Percentiles rank a stretch among this genome's conserved stretches.
Conservation (phyloP, 1,284 basidiomycete species). For the Heterobasidion irregulare region DNA sequence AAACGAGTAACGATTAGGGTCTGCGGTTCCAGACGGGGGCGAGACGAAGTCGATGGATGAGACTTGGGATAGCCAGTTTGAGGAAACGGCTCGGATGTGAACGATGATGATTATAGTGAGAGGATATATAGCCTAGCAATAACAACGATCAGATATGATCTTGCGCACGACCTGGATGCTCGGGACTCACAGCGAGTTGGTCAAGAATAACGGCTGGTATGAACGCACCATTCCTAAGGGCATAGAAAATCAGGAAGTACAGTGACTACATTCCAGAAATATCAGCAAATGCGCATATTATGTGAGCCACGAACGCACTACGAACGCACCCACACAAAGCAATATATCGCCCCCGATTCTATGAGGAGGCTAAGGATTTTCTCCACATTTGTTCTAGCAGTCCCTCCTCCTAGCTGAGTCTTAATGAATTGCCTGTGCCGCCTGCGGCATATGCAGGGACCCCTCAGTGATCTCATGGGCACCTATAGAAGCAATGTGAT, state of each 20-base stretch:
- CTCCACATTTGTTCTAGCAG: neutral
- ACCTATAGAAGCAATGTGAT: no score
- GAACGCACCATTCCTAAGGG: no score
- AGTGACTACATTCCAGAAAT: no score
- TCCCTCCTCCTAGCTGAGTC: neutral
- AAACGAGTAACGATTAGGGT: no score
- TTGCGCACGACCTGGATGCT: neutral
- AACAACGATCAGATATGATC: no score
- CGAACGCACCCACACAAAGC: conserved; percentile 4
- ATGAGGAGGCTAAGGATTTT: conserved; percentile 4
- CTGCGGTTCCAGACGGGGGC: no score
- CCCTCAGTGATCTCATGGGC: neutral
- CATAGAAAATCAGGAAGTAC: no score
- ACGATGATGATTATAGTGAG: neutral
- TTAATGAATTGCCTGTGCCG: neutral
- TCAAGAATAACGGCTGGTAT: no score
- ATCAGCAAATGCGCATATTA: neutral
- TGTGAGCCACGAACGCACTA: neutral
- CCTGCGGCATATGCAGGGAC: neutral
- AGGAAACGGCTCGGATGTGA: neutral
- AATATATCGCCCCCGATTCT: no score
- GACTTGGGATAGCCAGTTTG: no score
- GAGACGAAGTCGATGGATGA: no score
- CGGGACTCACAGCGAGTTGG: neutral
- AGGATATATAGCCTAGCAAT: neutral